Evolutionary conservation across 2,329 filamentous ascomycete species (phyloP), one percentile per base, ranked within the genome.

Genomic region (Ustulina deusta): DNA sequence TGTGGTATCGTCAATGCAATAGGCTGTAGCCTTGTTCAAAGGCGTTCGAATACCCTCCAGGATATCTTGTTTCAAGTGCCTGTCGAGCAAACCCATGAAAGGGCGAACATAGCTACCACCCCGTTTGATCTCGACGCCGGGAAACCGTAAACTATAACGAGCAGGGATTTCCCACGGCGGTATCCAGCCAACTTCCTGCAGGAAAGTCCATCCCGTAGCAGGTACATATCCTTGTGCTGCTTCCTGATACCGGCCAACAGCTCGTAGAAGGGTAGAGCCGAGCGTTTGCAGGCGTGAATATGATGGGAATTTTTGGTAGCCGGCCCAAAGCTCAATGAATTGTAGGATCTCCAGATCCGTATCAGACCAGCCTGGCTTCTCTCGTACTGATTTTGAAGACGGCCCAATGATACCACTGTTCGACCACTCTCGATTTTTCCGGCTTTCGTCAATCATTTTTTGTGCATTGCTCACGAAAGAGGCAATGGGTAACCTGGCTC

Each of bases 111-210:
- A 78, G 2, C 82, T 81, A 17, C 81, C 80, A 15, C 81, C 80
- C 4, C 81, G 81, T 29, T 79, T 74, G 25, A 86, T 80, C 42
- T 78, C 75, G 20, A 84, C 80, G 22, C 78, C 82, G 0, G 87
- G 87, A 27, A 90, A 82, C 20, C 86, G 82, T 54, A 86, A 78
- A 36, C 85, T 85, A 77, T 91, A 93, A 2, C 90, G 84, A 3
- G 87, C 82, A 3, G 85, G 85, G 55, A 93, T 87, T 73, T 94
- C 91, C 86, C 90, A 93, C 0, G 92, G 90, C 7, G 87, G 81
- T 48, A 93, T 85, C 61, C 89, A 87, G 11, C 91, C 91, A 46
- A 94, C 83, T 76, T 96, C 93, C 74, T 94, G 91, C 34, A 96
- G 79, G 70, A 94, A 93, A 0, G 87, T 84, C 84, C 87, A 90